Evolutionary conservation across 2,329 filamentous ascomycete genomes (phyloP).

Genomic region (Didymellaceae sp.): DNA sequence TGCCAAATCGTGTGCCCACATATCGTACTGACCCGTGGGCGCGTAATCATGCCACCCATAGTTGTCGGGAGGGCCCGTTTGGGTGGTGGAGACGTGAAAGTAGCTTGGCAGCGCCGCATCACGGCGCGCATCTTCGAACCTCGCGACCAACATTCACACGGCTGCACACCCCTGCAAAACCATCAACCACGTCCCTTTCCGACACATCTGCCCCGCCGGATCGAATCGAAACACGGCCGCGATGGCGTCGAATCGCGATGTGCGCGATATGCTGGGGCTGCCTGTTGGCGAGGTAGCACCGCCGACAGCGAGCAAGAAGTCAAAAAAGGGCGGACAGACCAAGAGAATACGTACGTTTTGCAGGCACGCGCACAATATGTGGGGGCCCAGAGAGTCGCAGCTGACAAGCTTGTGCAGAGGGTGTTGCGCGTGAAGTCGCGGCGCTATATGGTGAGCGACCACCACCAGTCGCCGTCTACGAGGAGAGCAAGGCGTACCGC

Average conservation of each 20-base stretch:
- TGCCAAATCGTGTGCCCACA: too few relatives aligned
- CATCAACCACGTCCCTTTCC: conserved; percentile 34
- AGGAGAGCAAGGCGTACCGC: conserved; percentile 49
- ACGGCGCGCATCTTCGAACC: conserved; percentile 1
- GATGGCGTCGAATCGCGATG: conserved; percentile 62
- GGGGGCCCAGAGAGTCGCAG: neutral
- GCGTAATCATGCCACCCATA: too few relatives aligned
- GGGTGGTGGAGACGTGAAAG: conserved; percentile 3
- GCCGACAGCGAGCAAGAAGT: conserved; percentile 71
- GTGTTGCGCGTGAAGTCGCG: conserved; percentile 50
- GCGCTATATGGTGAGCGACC: conserved; percentile 51
- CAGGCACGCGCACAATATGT: conserved; percentile 6
- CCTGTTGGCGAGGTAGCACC: conserved; percentile 60
- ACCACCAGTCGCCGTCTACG: conserved; percentile 50
- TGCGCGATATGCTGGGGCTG: conserved; percentile 87
- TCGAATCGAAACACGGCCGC: conserved; percentile 27
- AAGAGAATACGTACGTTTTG: conserved; percentile 60
- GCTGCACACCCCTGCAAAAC: conserved; percentile 33
- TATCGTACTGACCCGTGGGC: too few relatives aligned
- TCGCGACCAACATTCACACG: conserved; percentile 4
- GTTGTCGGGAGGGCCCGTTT: too few relatives aligned
- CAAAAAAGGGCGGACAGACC: conserved; percentile 64
- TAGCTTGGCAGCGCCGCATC: conserved; percentile 11
- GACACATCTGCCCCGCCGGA: conserved; percentile 26
- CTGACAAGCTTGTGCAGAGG: conserved; percentile 34